These are phyloP conservation scores for Cytidiella melzeri DNA, from an alignment of 768 basidiomycete genomes.

Conservation along the genomic window DNA sequence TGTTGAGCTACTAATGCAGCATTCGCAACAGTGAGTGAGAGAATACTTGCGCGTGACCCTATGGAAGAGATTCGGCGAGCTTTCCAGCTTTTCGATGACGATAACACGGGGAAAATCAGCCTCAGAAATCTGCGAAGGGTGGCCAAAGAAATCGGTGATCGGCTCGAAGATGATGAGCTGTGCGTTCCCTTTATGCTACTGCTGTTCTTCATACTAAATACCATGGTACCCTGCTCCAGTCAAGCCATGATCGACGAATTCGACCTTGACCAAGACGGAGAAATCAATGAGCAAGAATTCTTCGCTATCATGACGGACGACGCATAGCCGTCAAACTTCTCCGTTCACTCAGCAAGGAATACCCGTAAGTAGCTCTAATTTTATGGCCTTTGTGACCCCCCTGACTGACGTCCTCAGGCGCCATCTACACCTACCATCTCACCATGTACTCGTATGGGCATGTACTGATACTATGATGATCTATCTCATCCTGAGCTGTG, in stretches of 20 bases:
- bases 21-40: conserved; percentile 72
- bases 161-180: conserved; percentile 94
- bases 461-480: not conserved
- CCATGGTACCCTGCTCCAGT: conserved; percentile 39
- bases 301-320: conserved; percentile 97
- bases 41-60: conserved; percentile 90
- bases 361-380: too few relatives aligned
- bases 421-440: conserved; percentile 4
- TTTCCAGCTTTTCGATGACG: conserved; percentile 95
- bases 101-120: conserved; percentile 90
- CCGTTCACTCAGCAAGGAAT: too few relatives aligned
- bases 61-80: conserved; percentile 95
- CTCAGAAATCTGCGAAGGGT: conserved; percentile 87
- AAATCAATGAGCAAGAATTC: conserved; percentile 96
- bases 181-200: conserved; percentile 38
- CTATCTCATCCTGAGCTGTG: too few relatives aligned
- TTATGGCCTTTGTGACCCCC: too few relatives aligned
- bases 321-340: conserved; percentile 47
- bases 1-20: conserved; percentile 4
- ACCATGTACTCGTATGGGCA: conserved; percentile 2
- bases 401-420: too few relatives aligned
- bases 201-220: not conserved
- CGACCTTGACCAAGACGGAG: conserved; percentile 96
- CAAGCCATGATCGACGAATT: conserved; percentile 99
- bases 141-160: conserved; percentile 94